Evolutionary conservation across 2,329 filamentous ascomycete genomes (phyloP).

Genomic region (Aureobasidium sp.): DNA sequence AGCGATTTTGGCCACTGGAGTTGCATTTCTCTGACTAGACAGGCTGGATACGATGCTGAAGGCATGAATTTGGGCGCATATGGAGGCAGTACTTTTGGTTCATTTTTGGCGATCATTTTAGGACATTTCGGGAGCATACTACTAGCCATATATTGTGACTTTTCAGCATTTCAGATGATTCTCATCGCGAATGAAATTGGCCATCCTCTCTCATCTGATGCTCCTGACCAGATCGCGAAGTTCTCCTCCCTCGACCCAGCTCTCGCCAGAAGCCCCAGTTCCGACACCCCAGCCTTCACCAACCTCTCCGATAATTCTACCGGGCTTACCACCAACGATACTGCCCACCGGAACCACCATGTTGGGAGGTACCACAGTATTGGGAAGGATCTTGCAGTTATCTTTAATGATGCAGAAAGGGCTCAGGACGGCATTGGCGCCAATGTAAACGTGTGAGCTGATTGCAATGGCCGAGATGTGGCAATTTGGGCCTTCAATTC

Average conservation of each 20-base stretch:
- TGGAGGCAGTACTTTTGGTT: background rate
- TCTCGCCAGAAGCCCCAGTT: constrained; percentile 36
- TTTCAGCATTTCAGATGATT: background rate
- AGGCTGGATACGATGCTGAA: background rate
- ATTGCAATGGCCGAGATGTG: constrained; percentile 79
- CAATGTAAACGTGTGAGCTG: constrained; percentile 80
- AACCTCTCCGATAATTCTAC: constrained; percentile 72
- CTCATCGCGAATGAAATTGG: background rate
- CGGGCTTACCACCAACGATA: constrained; percentile 79
- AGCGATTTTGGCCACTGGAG: background rate
- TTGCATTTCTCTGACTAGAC: background rate
- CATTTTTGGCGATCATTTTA: background rate
- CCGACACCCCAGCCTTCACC: constrained; percentile 54
- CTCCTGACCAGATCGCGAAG: constrained; percentile 42
- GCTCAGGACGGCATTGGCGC: constrained; percentile 67
- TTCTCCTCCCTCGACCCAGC: constrained; percentile 45
- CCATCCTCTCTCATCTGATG: constrained; percentile 30
- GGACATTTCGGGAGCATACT: background rate
- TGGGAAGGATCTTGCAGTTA: constrained; percentile 80
- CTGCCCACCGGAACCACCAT: constrained; percentile 93
- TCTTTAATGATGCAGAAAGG: constrained; percentile 92
- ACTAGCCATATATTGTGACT: background rate
- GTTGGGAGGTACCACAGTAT: constrained; percentile 72
- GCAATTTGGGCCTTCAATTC: constrained; percentile 39
- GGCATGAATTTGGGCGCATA: background rate